A percentile compares a stretch with the other conserved stretches of the same genome.
Conservation (phyloP, 345 rosid genomes). For the Heritiera littoralis region DNA sequence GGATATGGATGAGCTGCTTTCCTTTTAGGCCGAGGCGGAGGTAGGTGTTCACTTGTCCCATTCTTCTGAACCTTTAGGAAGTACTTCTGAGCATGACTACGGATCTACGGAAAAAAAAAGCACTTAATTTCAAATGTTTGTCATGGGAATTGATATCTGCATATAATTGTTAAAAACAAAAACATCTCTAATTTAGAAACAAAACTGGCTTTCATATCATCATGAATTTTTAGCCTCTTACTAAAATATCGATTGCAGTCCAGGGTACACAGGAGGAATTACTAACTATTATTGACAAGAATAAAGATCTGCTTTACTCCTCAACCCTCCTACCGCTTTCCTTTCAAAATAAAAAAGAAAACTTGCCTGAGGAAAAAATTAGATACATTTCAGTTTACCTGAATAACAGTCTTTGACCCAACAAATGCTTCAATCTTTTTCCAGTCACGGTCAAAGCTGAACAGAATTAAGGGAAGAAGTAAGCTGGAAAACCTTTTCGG, state of each 20-base stretch:
- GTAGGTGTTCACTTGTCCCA: constrained; percentile 84
- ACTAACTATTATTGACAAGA: background rate
- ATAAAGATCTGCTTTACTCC: background rate
- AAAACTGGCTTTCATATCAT: background rate
- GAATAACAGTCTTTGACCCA: constrained; percentile 89
- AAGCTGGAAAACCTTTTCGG: background rate
- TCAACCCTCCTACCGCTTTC: background rate
- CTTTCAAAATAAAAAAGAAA: background rate
- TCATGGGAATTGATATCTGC: background rate
- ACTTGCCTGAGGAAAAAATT: background rate
- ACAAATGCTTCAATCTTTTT: constrained; percentile 88
- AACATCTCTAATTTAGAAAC: background rate
- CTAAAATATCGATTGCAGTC: background rate
- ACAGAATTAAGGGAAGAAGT: constrained; percentile 10
- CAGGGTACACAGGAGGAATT: background rate
- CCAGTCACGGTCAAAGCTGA: constrained; percentile 94
- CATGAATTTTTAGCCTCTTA: background rate
- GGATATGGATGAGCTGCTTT: constrained; percentile 96
- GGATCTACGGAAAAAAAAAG: constrained; percentile 42
- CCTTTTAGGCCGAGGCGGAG: constrained; percentile 91
- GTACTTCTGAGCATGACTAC: constrained; percentile 94
- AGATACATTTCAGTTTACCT: constrained; percentile 45
- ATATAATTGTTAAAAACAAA: background rate
- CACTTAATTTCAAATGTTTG: background rate
- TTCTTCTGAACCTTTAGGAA: constrained; percentile 84